Conservation (phyloP, 176 grass and related monocot genomes). For the Poa pratensis region DNA sequence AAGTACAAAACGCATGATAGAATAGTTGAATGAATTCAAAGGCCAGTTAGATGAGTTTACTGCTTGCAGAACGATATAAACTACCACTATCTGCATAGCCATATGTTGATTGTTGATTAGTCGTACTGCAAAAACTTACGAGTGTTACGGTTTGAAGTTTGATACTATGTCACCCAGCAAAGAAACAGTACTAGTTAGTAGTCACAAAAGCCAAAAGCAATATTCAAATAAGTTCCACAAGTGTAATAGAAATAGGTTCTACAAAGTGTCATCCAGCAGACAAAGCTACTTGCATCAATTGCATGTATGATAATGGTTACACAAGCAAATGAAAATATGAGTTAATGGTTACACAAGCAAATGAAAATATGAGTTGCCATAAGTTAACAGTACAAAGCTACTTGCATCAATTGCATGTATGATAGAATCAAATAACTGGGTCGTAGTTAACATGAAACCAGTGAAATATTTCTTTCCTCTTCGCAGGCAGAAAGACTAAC, state of each 20-base stretch:
- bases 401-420: conserved; percentile 22
- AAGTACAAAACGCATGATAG: not conserved
- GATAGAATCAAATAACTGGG: not conserved
- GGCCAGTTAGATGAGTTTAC: not conserved
- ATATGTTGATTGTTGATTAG: not conserved
- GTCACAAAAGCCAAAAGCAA: not conserved
- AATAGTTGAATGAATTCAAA: conserved; percentile 8
- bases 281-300: too few species aligned
- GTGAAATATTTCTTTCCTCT: not conserved
- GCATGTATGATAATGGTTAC: too few species aligned
- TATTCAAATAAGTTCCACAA: not conserved
- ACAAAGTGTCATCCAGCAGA: not conserved
- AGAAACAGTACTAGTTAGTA: not conserved
- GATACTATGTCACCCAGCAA: not conserved
- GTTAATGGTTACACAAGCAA: not conserved
- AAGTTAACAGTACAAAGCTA: not conserved
- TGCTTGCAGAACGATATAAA: not conserved
- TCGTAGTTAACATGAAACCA: conserved; percentile 4
- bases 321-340: too few species aligned
- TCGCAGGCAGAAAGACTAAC: not conserved
- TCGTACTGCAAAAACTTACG: not conserved
- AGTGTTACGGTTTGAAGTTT: not conserved
- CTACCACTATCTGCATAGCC: not conserved
- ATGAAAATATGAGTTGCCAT: not conserved
- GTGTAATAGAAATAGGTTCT: not conserved